These are phyloP conservation scores for Xylariaceae sp. DNA, from an alignment of 2,329 filamentous ascomycete species.

Conservation along the genomic window DNA sequence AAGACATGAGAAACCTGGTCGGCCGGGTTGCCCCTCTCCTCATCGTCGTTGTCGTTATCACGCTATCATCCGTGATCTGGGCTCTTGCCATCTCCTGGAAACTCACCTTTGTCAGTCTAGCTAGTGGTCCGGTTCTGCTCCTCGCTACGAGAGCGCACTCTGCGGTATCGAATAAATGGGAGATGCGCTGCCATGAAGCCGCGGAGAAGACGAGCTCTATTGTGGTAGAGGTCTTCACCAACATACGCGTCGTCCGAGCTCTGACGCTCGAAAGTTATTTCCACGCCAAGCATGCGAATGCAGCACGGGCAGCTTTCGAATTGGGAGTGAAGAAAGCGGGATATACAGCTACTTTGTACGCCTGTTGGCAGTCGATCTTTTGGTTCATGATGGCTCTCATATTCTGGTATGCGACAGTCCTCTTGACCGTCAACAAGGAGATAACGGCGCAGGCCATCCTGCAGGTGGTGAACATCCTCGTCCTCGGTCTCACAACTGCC, in stretches of 20 bases:
- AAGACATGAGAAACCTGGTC: conserved; percentile 82
- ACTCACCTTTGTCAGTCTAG: conserved; percentile 71
- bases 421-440: conserved; percentile 49
- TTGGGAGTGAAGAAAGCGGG: conserved; percentile 63
- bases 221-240: conserved; percentile 71
- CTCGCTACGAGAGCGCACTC: conserved; percentile 63
- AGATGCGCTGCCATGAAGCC: conserved; percentile 61
- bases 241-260: conserved; percentile 73
- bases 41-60: conserved; percentile 64
- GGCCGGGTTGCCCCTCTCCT: conserved; percentile 71
- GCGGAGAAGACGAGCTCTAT: conserved; percentile 57
- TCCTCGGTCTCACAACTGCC: conserved; percentile 77
- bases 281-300: conserved; percentile 53
- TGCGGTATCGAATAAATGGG: conserved; percentile 65
- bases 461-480: conserved; percentile 73
- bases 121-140: conserved; percentile 64
- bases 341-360: conserved; percentile 68
- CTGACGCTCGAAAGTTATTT: conserved; percentile 74
- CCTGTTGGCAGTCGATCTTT: conserved; percentile 69
- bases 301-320: conserved; percentile 48
- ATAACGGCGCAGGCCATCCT: conserved; percentile 58
- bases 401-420: conserved; percentile 74
- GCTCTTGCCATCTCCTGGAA: conserved; percentile 72
- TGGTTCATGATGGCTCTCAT: conserved; percentile 72
- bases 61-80: conserved; percentile 68